These are phyloP conservation scores for Populus trichocarpa DNA, from an alignment of 441 rosid species.

Conservation along the genomic window DNA sequence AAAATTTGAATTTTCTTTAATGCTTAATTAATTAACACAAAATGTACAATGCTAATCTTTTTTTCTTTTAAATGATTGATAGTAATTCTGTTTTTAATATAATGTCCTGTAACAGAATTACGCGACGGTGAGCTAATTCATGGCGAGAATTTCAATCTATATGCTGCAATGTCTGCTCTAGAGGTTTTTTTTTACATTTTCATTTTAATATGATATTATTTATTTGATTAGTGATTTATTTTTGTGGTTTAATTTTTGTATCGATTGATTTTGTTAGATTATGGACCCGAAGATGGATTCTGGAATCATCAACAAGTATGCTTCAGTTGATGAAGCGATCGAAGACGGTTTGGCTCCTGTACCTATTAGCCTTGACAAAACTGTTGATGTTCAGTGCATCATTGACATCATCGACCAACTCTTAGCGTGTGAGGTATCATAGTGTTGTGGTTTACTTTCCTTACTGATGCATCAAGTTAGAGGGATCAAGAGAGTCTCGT, in stretches of 20 bases:
- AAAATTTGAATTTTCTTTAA: background rate
- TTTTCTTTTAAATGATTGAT: background rate
- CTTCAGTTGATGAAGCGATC: slow-evolving; percentile 90
- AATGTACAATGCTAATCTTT: background rate
- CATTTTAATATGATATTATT: background rate
- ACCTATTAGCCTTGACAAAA: slow-evolving; percentile 68
- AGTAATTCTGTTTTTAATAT: background rate
- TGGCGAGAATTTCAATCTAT: slow-evolving; percentile 94
- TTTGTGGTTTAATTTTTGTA: background rate
- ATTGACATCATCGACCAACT: slow-evolving; percentile 97
- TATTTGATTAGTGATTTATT: background rate
- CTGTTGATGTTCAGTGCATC: slow-evolving; percentile 59
- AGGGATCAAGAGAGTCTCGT: background rate
- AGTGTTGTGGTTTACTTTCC: background rate
- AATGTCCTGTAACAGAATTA: slow-evolving; percentile 51
- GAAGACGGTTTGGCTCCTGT: slow-evolving; percentile 84
- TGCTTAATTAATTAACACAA: background rate
- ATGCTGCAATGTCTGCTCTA: slow-evolving; percentile 97
- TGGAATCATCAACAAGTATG: slow-evolving; percentile 72
- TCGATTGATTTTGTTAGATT: slow-evolving; percentile 46
- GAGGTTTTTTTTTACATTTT: slow-evolving; percentile 53
- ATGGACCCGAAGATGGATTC: slow-evolving; percentile 99
- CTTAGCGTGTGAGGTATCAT: slow-evolving; percentile 84
- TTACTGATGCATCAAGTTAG: background rate
- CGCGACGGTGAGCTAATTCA: slow-evolving; percentile 86